phyloP scores from a whole-genome alignment of 2,329 filamentous ascomycete species.

The Aspergillus transmontanensis region DNA sequence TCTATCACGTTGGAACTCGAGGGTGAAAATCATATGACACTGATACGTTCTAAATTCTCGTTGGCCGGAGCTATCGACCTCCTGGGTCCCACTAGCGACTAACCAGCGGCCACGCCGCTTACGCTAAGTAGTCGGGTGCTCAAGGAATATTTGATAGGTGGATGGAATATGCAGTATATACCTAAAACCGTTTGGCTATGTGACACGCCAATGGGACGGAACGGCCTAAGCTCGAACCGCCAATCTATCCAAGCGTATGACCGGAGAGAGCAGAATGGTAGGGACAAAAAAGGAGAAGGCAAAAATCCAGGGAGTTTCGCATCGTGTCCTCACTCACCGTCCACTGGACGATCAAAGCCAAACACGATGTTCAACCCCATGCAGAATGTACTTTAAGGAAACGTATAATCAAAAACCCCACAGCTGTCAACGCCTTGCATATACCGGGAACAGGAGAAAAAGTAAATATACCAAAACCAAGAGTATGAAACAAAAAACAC shows the following conservation, averaged over 20 bases:
- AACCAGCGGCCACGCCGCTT: slow-evolving; percentile 15
- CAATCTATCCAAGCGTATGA: slow-evolving; percentile 18
- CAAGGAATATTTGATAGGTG: slow-evolving; percentile 15
- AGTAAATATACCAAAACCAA: slow-evolving; percentile 5
- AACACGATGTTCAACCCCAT: slow-evolving; percentile 9
- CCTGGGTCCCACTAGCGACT: slow-evolving; percentile 7
- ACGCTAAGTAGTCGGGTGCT: slow-evolving; percentile 6
- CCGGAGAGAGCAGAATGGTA: slow-evolving; percentile 11
- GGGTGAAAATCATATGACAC: slow-evolving; percentile 5
- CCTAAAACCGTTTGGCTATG: slow-evolving; percentile 21
- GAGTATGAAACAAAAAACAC: slow-evolving; percentile 7
- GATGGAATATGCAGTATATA: slow-evolving; percentile 22
- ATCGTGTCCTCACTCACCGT: slow-evolving; percentile 10
- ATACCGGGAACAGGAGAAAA: slow-evolving; percentile 15
- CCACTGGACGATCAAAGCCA: not conserved
- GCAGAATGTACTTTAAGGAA: slow-evolving; percentile 15
- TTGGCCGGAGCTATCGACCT: slow-evolving; percentile 11
- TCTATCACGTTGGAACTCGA: not conserved
- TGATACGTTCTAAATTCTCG: slow-evolving; percentile 23
- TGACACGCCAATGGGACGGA: slow-evolving; percentile 20
- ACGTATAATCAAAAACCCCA: slow-evolving; percentile 20
- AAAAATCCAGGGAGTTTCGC: slow-evolving; percentile 14
- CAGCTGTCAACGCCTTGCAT: slow-evolving; percentile 31
- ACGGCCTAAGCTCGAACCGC: slow-evolving; percentile 11
- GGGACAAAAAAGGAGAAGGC: slow-evolving; percentile 5